Conservation (phyloP, 2,329 filamentous ascomycete species). For the Xenoacremonium recifei region DNA sequence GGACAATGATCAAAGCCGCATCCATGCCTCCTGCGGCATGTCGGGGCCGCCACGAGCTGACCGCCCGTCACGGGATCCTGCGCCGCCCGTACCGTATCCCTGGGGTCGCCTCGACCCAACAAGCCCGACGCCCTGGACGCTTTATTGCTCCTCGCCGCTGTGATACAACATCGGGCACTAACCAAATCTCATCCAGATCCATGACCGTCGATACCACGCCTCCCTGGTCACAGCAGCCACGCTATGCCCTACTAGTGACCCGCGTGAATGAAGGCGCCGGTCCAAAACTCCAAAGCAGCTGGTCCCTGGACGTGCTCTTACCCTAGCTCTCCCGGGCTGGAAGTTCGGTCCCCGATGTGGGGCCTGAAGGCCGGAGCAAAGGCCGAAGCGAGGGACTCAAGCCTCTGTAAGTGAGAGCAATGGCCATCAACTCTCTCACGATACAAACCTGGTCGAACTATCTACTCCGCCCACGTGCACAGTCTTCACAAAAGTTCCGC, state of each 20-base stretch:
- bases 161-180: background rate
- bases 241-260: constrained; percentile 3
- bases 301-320: constrained; percentile 13
- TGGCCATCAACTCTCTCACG: no score
- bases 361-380: background rate
- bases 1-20: constrained; percentile 2
- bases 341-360: background rate
- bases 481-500: no score
- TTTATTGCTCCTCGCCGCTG: background rate
- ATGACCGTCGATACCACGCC: constrained; percentile 5
- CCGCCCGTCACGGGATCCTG: background rate
- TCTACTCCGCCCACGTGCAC: no score
- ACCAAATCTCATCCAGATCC: background rate
- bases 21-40: background rate
- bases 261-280: no score
- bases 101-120: background rate
- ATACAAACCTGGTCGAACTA: no score
- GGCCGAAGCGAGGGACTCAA: constrained; percentile 5
- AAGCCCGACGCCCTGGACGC: background rate
- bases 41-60: background rate
- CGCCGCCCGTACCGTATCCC: background rate
- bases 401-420: no score
- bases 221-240: constrained; percentile 2
- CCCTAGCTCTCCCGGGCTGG: constrained; percentile 6
- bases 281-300: no score